These are phyloP conservation scores for Neofusicoccum parvum DNA, from an alignment of 2,329 filamentous ascomycete species.

Conservation along the genomic window DNA sequence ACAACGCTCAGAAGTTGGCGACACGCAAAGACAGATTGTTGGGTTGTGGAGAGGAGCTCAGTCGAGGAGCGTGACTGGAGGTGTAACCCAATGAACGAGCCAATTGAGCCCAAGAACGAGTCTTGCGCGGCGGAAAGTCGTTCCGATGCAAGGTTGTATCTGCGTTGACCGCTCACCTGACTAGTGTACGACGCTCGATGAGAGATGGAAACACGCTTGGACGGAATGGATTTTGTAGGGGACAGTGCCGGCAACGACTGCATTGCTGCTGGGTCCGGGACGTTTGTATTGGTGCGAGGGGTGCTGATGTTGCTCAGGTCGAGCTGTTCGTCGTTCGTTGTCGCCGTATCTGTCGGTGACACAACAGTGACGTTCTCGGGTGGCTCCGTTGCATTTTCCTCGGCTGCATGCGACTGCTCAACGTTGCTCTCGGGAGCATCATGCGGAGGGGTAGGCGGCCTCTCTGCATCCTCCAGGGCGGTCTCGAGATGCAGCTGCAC, in stretches of 20 bases:
- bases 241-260: conserved; percentile 16
- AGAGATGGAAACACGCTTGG: conserved; percentile 57
- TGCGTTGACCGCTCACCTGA: conserved; percentile 62
- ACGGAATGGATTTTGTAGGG: conserved; percentile 20
- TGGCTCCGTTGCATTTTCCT: conserved; percentile 15
- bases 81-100: conserved; percentile 91
- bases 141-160: conserved; percentile 79
- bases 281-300: conserved; percentile 2
- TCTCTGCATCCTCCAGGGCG: conserved; percentile 30
- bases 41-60: conserved; percentile 79
- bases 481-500: conserved; percentile 30
- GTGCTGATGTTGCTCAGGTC: conserved; percentile 2
- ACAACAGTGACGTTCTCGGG: conserved; percentile 15
- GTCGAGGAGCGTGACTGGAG: conserved; percentile 88
- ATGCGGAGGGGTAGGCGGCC: conserved; percentile 42
- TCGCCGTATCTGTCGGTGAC: conserved; percentile 8
- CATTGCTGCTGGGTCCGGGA: not conserved
- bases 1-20: conserved; percentile 77
- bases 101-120: conserved; percentile 84
- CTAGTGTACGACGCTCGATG: conserved; percentile 79
- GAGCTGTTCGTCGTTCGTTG: conserved; percentile 1
- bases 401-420: conserved; percentile 15
- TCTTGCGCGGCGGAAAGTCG: conserved; percentile 80
- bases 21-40: conserved; percentile 80
- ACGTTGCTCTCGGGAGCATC: conserved; percentile 27